phyloP scores from a whole-genome alignment of 2,329 filamentous ascomycete genomes.

The Pyricularia pennisetigena region DNA sequence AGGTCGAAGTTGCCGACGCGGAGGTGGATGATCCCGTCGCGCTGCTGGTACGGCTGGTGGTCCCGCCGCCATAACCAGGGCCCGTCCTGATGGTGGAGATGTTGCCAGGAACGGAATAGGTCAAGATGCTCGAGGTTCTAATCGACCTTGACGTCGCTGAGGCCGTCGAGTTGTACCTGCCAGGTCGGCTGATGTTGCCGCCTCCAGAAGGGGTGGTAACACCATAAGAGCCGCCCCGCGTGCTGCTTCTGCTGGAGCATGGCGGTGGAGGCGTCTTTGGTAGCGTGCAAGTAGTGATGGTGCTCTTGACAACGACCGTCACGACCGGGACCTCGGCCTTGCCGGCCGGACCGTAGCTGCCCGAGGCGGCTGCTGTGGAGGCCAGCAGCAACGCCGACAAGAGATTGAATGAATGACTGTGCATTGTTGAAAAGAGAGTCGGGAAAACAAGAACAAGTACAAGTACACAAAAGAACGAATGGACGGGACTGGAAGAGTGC shows the following conservation, averaged over 20 bases:
- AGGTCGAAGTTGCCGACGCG: neutral
- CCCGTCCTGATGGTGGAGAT: neutral
- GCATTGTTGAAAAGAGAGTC: slow-evolving; percentile 12
- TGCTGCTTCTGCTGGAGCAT: neutral
- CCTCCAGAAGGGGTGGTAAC: neutral
- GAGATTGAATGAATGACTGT: slow-evolving; percentile 12
- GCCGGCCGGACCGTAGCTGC: neutral
- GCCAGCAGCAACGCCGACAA: slow-evolving; percentile 11
- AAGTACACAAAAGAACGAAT: slow-evolving; percentile 1
- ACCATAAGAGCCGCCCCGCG: neutral
- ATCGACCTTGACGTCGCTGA: neutral
- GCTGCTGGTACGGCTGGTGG: neutral
- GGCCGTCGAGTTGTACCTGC: neutral
- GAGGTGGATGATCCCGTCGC: slow-evolving; percentile 1
- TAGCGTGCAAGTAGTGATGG: slow-evolving; percentile 9
- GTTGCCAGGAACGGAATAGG: neutral
- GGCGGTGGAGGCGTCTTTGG: slow-evolving; percentile 8
- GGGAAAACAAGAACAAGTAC: neutral
- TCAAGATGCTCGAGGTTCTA: neutral
- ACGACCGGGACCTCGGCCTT: slow-evolving; percentile 5
- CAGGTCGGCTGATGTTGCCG: neutral
- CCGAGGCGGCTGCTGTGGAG: slow-evolving; percentile 6
- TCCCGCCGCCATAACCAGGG: neutral
- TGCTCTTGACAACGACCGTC: slow-evolving; percentile 10
- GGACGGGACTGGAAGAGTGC: neutral